Base-by-base conservation (phyloP, 2,329 filamentous ascomycete species). In the Cadophora sp. region DNA sequence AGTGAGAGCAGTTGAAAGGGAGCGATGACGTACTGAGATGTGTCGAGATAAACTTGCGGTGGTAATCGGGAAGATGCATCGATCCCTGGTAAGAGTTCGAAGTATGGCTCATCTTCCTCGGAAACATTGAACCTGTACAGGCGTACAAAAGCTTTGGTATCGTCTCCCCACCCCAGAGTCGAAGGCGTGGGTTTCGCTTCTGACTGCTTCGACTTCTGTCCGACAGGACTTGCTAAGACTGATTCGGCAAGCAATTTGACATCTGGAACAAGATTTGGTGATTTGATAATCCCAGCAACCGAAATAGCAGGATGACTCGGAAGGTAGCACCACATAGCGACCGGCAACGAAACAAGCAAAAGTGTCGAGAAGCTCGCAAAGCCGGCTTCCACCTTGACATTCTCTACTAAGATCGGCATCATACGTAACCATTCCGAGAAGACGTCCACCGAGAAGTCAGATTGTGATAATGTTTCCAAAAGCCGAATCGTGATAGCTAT, bases 241-340 rank as follows among this genome's bases (percentile, higher is more conserved):
- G n/a, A 51, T 2, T 27, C 9, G 3, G 48, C 9, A 51, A 51
- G 8, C 37, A 40, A 16, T 12, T 40, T 51, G 48, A 16, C 4
- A 27, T 51, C 48, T 3, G 48, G 9, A 9, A 51, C 4, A 12
- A 51, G 29, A 40, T 58, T 58, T 3, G 55, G 26, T 34, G 55
- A 34, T 58, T 7, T 58, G 27, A 58, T 58, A 27, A 58, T 58
- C 16, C 55, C 55, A 34, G 22, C 55, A 11, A 58, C 27, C 7
- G 55, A 58, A 12, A 51, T 37, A 1, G 55, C 55, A 37, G 27
- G 55, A 24, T 58, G 7, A 24, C 14, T 22, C 3, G 55, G 55
- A 14, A 58, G 55, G 29, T 58, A 58, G 16, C 55, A 58, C 34
- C 34, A 58, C 27, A 58, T 22, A 22, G 27, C 55, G 22, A 58